A percentile compares a stretch with the other conserved stretches of the same genome.
Evolutionary conservation across 1,284 basidiomycete genomes (phyloP).

Genomic region (Cryptococcus hybrid): DNA sequence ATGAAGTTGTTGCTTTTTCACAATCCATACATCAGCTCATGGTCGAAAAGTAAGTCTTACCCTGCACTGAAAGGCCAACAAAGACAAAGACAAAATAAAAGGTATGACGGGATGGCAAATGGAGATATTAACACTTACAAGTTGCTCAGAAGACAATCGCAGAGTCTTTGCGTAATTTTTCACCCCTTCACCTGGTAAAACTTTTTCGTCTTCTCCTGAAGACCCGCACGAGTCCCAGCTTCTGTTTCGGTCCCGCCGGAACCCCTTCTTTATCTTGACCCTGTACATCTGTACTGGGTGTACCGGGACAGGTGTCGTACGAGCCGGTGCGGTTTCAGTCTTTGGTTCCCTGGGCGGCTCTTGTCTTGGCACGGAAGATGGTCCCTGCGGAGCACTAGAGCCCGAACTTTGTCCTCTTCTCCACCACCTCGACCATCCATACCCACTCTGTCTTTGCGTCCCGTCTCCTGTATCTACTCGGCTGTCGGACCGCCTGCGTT

Average conservation of each 20-base stretch:
- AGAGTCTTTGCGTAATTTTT: conserved; percentile 85
- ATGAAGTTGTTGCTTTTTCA: conserved; percentile 71
- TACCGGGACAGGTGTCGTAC: conserved; percentile 1
- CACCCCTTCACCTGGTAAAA: neutral
- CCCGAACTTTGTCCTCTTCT: conserved; percentile 24
- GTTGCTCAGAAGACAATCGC: conserved; percentile 77
- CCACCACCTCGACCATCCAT: conserved; percentile 48
- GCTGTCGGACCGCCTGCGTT: too few relatives aligned
- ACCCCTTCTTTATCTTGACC: neutral
- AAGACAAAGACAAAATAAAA: too few relatives aligned
- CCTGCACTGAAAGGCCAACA: too few relatives aligned
- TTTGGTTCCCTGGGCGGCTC: too few relatives aligned
- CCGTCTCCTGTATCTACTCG: conserved; percentile 10
- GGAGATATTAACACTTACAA: conserved; percentile 53
- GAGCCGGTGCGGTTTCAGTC: conserved; percentile 3
- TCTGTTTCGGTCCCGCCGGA: neutral
- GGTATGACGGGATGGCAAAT: neutral
- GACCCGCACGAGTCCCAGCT: conserved; percentile 3
- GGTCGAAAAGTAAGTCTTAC: neutral
- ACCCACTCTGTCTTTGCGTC: conserved; percentile 19
- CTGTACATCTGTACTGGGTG: neutral
- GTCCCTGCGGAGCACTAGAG: neutral
- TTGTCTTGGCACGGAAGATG: too few relatives aligned
- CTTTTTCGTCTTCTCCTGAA: neutral
- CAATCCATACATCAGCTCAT: neutral